Evolutionary conservation across 192 early-diverging fungal species (phyloP), one percentile per base, ranked within the genome.

Genomic region (Phycomyces blakesleeanus): DNA sequence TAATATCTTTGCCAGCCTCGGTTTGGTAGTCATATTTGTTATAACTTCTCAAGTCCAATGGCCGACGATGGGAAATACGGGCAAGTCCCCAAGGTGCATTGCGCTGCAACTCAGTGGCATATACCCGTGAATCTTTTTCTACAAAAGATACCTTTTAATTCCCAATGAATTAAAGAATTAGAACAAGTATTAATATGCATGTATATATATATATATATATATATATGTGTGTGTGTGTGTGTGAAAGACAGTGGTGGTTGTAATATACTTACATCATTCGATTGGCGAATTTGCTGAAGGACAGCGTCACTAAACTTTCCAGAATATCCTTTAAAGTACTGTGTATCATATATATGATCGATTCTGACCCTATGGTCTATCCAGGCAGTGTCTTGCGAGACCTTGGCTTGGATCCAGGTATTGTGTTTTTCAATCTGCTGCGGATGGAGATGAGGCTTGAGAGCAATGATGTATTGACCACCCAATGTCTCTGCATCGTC

Each of bases 11-110:
- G 49, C 94, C 94, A 18, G 63, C 63, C 16, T 80, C 64, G 7
- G 81, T 72, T 62, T 89, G 76, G 75, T 94, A 91, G 3, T 67
- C 57, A 61, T 94, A 97, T 73, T 85, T 84, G 67, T 84, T 82
- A 61, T 78, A 87, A 58, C 76, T 78, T 62, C 79, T 71, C 61
- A 81, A 72, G 53, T 78, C 71, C 61, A 87, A 77, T n/a, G 63
- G 64, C 59, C 85, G 65, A 64, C 87, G 89, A 69, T 91, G 89
- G 22, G 91, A 90, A 59, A 93, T 84, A 69, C 93, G 90, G 44
- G 88, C 81, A 9, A 96, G 73, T 29, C 92, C 91, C 94, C 94
- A 96, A 14, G 93, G 93, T 11, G 92, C 90, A 67, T 78, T 70
- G 57, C 78, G 73, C 71, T 95, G 85, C 38, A 76, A 72, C 22